A percentile compares a stretch with the other conserved stretches of the same genome.
These are phyloP conservation scores for Pleurotus platypus DNA, from an alignment of 768 basidiomycete species.

Conservation along the genomic window DNA sequence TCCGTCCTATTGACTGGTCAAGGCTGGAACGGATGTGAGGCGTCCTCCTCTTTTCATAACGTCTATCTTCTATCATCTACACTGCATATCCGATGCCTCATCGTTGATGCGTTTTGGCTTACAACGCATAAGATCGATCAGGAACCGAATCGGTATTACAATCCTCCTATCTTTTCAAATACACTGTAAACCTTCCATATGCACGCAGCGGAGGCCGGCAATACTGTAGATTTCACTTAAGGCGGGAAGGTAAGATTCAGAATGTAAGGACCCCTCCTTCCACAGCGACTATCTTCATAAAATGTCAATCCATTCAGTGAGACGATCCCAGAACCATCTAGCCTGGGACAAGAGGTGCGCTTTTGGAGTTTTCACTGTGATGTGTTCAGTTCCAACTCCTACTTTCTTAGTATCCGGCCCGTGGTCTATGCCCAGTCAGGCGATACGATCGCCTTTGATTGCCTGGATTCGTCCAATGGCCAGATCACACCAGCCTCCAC, in stretches of 20 bases:
- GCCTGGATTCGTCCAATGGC: slow-evolving; percentile 62
- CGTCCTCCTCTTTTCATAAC: background rate
- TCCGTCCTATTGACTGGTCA: slow-evolving; percentile 32
- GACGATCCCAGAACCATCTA: slow-evolving; percentile 48
- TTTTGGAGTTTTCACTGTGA: background rate
- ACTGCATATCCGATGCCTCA: no score
- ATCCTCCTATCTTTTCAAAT: no score
- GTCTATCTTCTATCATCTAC: slow-evolving; percentile 11
- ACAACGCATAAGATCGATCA: no score
- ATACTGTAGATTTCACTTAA: no score
- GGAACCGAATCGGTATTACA: no score
- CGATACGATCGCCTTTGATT: slow-evolving; percentile 53
- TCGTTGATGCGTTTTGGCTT: no score
- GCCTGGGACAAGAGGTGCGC: slow-evolving; percentile 59
- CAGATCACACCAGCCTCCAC: slow-evolving; percentile 47
- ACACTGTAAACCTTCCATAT: no score
- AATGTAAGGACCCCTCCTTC: no score
- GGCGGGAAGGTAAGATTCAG: no score
- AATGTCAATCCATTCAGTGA: slow-evolving; percentile 52
- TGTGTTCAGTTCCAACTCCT: background rate
- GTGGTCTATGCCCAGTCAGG: slow-evolving; percentile 48
- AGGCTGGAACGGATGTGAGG: slow-evolving; percentile 9
- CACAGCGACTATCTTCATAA: no score
- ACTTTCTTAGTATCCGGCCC: slow-evolving; percentile 42
- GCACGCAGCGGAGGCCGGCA: no score